Conservation (phyloP, 1,284 basidiomycete genomes). For the Hymenochaete sp. region DNA sequence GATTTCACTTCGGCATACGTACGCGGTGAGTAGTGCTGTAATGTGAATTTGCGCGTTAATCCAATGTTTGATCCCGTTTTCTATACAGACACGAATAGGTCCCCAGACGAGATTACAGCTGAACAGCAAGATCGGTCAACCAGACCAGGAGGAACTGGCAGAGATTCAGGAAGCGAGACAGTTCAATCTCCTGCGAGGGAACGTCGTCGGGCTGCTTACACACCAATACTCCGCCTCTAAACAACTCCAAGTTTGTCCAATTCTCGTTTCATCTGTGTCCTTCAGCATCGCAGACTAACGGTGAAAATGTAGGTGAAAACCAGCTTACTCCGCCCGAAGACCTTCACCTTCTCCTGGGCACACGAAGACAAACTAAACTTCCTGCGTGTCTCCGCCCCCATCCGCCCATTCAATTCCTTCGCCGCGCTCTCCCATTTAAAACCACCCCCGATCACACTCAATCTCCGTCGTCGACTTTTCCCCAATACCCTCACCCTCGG, state of each 20-base stretch:
- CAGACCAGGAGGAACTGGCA: not conserved
- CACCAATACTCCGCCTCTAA: constrained; percentile 40
- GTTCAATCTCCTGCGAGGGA: constrained; percentile 23
- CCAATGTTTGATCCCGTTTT: not conserved
- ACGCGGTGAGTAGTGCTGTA: constrained; percentile 1
- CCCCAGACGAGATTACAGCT: constrained; percentile 12
- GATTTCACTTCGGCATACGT: constrained; percentile 10
- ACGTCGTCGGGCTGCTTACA: constrained; percentile 39
- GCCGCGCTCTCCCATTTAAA: not conserved
- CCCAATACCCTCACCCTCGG: constrained; percentile 9
- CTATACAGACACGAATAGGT: constrained; percentile 8
- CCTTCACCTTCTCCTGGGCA: constrained; percentile 2
- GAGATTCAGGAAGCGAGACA: not conserved
- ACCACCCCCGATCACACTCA: constrained; percentile 12
- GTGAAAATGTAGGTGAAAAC: constrained; percentile 25
- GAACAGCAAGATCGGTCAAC: constrained; percentile 7
- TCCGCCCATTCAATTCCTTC: not conserved
- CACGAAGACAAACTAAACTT: constrained; percentile 8
- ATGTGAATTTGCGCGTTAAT: not conserved
- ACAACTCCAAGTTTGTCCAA: constrained; percentile 24
- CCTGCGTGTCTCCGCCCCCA: constrained; percentile 8
- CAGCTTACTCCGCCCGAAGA: not conserved
- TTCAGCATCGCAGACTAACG: constrained; percentile 24
- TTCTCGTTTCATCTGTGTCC: constrained; percentile 23
- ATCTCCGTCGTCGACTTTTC: constrained; percentile 10